Evolutionary conservation across 148 eudicot genomes (phyloP).

Genomic region (Silene uniflora): DNA sequence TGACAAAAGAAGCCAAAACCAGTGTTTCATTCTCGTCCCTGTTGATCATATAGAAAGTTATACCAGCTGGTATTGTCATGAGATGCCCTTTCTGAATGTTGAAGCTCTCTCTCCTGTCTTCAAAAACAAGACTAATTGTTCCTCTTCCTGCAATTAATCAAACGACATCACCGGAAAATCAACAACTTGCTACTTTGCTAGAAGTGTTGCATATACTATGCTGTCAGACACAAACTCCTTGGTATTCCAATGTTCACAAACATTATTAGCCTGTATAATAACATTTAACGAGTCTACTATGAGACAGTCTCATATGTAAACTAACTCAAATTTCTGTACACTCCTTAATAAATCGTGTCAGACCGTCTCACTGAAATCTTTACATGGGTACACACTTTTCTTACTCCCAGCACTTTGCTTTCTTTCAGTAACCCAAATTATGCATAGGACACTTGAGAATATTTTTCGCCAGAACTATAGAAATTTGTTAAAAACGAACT

Average conservation of each 20-base stretch:
- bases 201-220: not conserved
- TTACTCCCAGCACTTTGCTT: no score
- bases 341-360: not conserved
- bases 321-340: conserved; percentile 28
- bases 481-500: no score
- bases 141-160: conserved; percentile 48
- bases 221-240: not conserved
- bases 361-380: not conserved
- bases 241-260: no score
- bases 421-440: no score
- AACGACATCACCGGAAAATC: not conserved
- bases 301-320: not conserved
- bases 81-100: conserved; percentile 62
- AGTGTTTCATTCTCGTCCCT: conserved; percentile 46
- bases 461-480: no score
- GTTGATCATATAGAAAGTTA: conserved; percentile 52
- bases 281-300: not conserved
- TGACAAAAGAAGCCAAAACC: conserved; percentile 45
- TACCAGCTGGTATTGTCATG: conserved; percentile 57
- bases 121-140: conserved; percentile 40
- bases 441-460: no score
- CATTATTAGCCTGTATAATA: no score
- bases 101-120: conserved; percentile 55
- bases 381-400: not conserved
- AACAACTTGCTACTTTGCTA: not conserved